Base-by-base conservation (phyloP, 1,284 basidiomycete species). In the Leccinum holopus region DNA sequence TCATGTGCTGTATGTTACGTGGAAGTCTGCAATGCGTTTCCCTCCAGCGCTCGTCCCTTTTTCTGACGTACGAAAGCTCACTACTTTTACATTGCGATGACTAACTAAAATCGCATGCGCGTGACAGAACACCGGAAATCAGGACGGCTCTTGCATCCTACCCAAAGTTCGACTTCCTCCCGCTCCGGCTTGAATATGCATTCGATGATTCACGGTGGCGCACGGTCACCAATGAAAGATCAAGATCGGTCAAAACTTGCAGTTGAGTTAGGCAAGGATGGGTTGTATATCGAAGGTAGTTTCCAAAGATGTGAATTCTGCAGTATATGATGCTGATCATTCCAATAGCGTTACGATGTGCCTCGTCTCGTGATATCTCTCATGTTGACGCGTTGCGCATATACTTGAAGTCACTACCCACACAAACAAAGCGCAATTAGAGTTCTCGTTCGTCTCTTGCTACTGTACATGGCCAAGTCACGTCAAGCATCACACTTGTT, bases 381-480 rank as follows among this genome's bases (percentile, higher is more conserved):
- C 83, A 91, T 3, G 65, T 81, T 1, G 72, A 78, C 1, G 76
- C 82, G 16, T 79, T 95, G 11, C 82, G 78, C 32, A 70, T 77
- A 9, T 90, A 90, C 66, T 81, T 96, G 2, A 75, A 82, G 1
- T 84, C 89, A 1, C 80, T 95, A 0, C 92, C 94, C 0, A 90
- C 92, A 0, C 83, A 87, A 35, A 94, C 93, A 0, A 6, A 82
- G 81, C 33, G 81, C 90, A 0, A 79, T 91, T 33, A 81, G 84
- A 56, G 85, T 82, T 39, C 81, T 95, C 47, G 81, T 82, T 57
- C 86, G 90, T 21, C 74, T 92, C 16, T 80, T 96, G 10, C 79
- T 95, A n/a, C 77, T 88, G 4, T 79, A 90, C 65, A 87, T 87
- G 0, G 86, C 92, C 1, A 73, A 76, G 21, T 79, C 82, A 1